Evolutionary conservation across 2,329 filamentous ascomycete genomes (phyloP).

Genomic region (Colletotrichum sp.): DNA sequence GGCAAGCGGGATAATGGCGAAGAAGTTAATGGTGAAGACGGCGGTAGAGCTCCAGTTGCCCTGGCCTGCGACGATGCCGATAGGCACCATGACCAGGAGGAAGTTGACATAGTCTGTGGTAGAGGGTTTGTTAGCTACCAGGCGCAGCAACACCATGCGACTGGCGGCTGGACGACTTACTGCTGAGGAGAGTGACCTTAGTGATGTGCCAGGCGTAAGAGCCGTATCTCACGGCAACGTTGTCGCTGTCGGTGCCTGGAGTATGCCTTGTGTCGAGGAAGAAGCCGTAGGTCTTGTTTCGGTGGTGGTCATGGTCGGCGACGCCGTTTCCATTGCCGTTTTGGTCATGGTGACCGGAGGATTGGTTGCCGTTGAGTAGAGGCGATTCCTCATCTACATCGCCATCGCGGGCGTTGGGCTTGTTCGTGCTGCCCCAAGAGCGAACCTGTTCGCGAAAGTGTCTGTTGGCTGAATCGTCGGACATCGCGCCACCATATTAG

Average conservation of each 20-base stretch:
- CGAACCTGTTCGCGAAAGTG: constrained; percentile 29
- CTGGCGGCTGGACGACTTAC: constrained; percentile 42
- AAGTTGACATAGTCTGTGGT: constrained; percentile 66
- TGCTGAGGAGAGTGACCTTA: constrained; percentile 63
- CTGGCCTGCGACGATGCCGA: constrained; percentile 71
- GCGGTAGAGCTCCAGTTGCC: constrained; percentile 67
- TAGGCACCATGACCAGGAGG: constrained; percentile 73
- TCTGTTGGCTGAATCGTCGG: constrained; percentile 27
- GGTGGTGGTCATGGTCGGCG: constrained; percentile 19
- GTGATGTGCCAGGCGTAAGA: constrained; percentile 58
- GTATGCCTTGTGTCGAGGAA: constrained; percentile 55
- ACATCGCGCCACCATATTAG: constrained; percentile 38
- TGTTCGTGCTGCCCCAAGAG: constrained; percentile 25
- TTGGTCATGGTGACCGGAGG: constrained; percentile 16
- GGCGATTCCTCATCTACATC: constrained; percentile 43
- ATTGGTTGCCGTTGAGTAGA: constrained; percentile 41
- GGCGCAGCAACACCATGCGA: neutral
- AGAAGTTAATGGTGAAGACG: constrained; percentile 79
- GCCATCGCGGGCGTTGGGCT: constrained; percentile 21
- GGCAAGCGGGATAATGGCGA: constrained; percentile 79
- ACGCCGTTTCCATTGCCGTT: constrained; percentile 17
- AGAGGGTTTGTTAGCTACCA: constrained; percentile 1
- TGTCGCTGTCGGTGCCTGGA: constrained; percentile 56
- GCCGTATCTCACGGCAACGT: constrained; percentile 46
- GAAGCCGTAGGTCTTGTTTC: constrained; percentile 39